Percentiles rank a stretch among this genome's conserved stretches.
These are phyloP conservation scores for Termitomyces sp. DNA, from an alignment of 768 basidiomycete genomes.

Conservation along the genomic window DNA sequence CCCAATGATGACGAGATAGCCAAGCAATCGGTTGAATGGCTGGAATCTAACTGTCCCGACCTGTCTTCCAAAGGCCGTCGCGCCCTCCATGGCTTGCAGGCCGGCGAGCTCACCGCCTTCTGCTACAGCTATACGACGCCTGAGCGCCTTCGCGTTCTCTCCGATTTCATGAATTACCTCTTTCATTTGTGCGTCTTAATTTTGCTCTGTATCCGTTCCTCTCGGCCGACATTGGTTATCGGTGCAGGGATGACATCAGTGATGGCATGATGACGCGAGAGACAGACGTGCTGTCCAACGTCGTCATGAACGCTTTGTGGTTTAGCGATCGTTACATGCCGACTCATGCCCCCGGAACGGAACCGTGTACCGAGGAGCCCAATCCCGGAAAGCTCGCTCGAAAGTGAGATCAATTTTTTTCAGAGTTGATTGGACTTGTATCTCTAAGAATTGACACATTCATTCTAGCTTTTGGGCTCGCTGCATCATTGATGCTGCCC, in stretches of 20 bases:
- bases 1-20: conserved; percentile 43
- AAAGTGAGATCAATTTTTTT: conserved; percentile 47
- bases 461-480: conserved; percentile 63
- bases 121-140: conserved; percentile 57
- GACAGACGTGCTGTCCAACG: conserved; percentile 53
- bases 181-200: conserved; percentile 44
- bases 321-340: conserved; percentile 51
- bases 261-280: conserved; percentile 73
- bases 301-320: conserved; percentile 72
- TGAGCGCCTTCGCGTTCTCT: conserved; percentile 58
- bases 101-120: conserved; percentile 62
- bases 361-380: conserved; percentile 37
- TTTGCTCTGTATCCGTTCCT: conserved; percentile 4
- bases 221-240: conserved; percentile 4
- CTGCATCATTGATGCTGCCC: conserved; percentile 50
- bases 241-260: conserved; percentile 62
- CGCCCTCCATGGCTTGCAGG: conserved; percentile 56
- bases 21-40: conserved; percentile 45
- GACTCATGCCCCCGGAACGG: conserved; percentile 33
- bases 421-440: not conserved
- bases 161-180: conserved; percentile 65
- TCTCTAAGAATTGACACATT: conserved; percentile 1
- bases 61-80: conserved; percentile 39
- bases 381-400: conserved; percentile 62
- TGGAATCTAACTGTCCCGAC: conserved; percentile 43